Evolutionary conservation across 2,329 filamentous ascomycete genomes (phyloP), one percentile per base, ranked within the genome.

Genomic region (Pestalotiopsis sp.): DNA sequence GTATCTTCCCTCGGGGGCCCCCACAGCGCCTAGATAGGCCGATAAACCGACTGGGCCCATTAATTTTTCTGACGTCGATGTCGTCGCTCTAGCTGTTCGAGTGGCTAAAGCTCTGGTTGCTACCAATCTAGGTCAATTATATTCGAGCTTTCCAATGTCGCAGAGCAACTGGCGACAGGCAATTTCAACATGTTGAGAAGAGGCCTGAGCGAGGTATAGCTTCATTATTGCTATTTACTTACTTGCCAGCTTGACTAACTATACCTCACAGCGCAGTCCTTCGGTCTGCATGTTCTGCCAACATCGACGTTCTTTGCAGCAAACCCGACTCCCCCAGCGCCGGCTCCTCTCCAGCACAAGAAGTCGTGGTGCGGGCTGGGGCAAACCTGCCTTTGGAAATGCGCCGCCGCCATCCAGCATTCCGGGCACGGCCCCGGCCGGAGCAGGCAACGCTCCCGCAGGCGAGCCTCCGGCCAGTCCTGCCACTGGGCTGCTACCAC

Each of bases 201-300:
- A 70, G 74, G 74, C 20, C 38, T 75, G 69, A 71, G 69, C 55
- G 72, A 72, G 74, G 77, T 78, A 62, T 55, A 57, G 72, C 68
- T 64, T 31, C 39, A 11, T 39, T 20, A 14, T 3, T n/a, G 4
- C 13, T 58, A 1, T 12, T 45, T 12, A n/a, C 17, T 60, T 20
- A 31, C 52, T 11, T 17, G 4, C 49, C 23, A 52, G 14, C 14
- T 20, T 36, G 12, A 6, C 25, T 65, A 38, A 27, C n/a, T 17
- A 23, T 7, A 41, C 23, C 9, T 69, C 11, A 58, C 63, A 77
- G 77, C 73, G 72, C 68, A 74, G 76, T 68, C 73, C 69, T 68
- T 77, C 75, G 57, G 74, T 78, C 69, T 79, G 74, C 71, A 72
- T 72, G 68, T 75, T 76, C 70, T 76, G 75, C 69, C 74, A 72